Conservation (phyloP, 1,284 basidiomycete species). For the Ustilago cynodontis region DNA sequence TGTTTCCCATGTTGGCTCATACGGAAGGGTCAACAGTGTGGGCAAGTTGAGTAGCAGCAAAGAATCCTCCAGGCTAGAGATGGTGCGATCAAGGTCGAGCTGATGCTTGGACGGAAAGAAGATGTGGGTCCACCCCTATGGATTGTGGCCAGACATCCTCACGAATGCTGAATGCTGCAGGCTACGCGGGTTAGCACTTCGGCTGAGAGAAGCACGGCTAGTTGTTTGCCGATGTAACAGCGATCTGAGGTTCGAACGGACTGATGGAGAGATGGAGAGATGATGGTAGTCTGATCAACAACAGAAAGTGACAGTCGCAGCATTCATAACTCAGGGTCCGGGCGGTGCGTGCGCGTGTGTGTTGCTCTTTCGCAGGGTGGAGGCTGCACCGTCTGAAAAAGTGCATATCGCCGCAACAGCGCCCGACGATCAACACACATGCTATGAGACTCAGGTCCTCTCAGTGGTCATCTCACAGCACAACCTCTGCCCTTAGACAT, state of each 20-base stretch:
- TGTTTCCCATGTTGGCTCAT: constrained; percentile 52
- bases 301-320: not conserved
- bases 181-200: no score
- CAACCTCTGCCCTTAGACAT: no score
- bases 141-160: not conserved
- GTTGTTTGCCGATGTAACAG: no score
- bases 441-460: no score
- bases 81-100: not conserved
- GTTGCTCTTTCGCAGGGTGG: constrained; percentile 18
- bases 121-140: not conserved
- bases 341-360: constrained; percentile 22
- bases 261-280: not conserved
- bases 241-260: not conserved
- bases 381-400: constrained; percentile 5
- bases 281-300: not conserved
- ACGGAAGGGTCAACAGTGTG: not conserved
- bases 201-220: no score
- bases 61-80: not conserved
- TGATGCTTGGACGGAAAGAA: not conserved
- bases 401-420: not conserved
- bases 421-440: not conserved
- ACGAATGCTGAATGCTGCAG: not conserved
- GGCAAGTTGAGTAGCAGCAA: not conserved
- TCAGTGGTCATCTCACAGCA: not conserved
- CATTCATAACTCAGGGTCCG: constrained; percentile 21